A percentile compares a stretch with the other conserved stretches of the same genome.
These are phyloP conservation scores for Microdochium paspali DNA, from an alignment of 2,329 filamentous ascomycete genomes.

Conservation along the genomic window DNA sequence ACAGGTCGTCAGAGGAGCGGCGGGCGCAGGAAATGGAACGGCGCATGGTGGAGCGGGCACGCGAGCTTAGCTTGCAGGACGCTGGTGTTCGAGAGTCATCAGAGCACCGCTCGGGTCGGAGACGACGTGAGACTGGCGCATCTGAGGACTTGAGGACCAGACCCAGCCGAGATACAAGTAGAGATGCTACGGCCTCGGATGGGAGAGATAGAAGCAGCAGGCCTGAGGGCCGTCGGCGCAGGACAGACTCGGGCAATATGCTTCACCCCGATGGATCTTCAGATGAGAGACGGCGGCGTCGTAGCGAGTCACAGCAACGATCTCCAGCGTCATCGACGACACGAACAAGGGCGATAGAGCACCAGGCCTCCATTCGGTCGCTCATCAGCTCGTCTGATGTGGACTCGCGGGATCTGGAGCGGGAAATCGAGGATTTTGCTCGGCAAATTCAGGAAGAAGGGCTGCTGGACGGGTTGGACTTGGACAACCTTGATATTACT, in stretches of 20 bases:
- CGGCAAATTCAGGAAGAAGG: constrained; percentile 84
- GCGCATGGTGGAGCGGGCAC: constrained; percentile 58
- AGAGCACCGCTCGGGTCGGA: constrained; percentile 11
- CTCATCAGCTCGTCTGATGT: constrained; percentile 73
- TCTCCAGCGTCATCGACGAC: constrained; percentile 25
- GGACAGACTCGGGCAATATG: constrained; percentile 24
- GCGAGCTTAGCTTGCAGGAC: constrained; percentile 64
- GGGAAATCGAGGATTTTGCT: constrained; percentile 84
- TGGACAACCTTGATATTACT: constrained; percentile 74
- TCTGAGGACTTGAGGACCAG: constrained; percentile 20
- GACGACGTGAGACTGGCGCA: constrained; percentile 17
- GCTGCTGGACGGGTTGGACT: constrained; percentile 75
- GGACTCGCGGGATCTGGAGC: constrained; percentile 69
- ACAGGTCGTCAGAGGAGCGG: constrained; percentile 41
- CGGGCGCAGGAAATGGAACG: constrained; percentile 57
- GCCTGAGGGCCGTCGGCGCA: constrained; percentile 18
- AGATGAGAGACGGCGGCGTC: constrained; percentile 24
- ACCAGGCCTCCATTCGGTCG: constrained; percentile 81
- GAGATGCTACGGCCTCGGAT: constrained; percentile 15
- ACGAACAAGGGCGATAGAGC: constrained; percentile 59
- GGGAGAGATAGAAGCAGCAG: constrained; percentile 14
- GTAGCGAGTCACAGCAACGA: constrained; percentile 35
- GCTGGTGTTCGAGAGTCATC: constrained; percentile 37
- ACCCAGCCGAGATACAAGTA: constrained; percentile 18
- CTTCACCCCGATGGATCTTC: constrained; percentile 25